Evolutionary conservation across 129 eudicot genomes (phyloP).

Genomic region (Gnaphalium uliginosum): DNA sequence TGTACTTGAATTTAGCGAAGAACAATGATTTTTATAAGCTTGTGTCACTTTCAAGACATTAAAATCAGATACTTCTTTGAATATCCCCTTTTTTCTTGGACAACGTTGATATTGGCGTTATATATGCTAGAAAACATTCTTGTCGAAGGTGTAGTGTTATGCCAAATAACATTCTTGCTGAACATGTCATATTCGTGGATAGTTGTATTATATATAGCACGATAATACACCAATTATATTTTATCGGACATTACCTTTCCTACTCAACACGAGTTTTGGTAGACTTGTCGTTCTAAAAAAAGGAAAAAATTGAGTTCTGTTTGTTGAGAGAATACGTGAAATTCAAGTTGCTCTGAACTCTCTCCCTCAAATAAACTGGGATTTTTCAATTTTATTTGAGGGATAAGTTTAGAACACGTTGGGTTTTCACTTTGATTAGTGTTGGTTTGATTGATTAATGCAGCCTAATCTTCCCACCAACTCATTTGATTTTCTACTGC

Average conservation of each 20-base stretch:
- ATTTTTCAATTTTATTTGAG: background rate
- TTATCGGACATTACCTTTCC: background rate
- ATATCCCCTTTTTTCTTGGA: background rate
- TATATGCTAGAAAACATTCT: background rate
- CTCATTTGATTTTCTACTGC: background rate
- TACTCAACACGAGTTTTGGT: background rate
- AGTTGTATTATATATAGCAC: background rate
- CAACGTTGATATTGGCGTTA: background rate
- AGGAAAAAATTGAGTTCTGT: no score
- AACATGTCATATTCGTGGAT: background rate
- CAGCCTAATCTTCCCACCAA: background rate
- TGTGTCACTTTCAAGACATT: background rate
- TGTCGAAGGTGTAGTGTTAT: background rate
- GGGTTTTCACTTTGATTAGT: background rate
- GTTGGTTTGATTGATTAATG: background rate
- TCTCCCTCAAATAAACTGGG: background rate
- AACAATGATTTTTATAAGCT: background rate
- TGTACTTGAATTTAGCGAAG: background rate
- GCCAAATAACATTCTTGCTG: background rate
- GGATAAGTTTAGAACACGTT: background rate
- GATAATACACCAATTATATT: background rate
- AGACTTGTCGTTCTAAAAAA: no score
- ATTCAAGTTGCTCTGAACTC: background rate
- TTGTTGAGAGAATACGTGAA: background rate
- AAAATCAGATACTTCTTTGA: background rate